Evolutionary conservation across 1,284 basidiomycete genomes (phyloP).

Genomic region (Moesziomyces sp.): DNA sequence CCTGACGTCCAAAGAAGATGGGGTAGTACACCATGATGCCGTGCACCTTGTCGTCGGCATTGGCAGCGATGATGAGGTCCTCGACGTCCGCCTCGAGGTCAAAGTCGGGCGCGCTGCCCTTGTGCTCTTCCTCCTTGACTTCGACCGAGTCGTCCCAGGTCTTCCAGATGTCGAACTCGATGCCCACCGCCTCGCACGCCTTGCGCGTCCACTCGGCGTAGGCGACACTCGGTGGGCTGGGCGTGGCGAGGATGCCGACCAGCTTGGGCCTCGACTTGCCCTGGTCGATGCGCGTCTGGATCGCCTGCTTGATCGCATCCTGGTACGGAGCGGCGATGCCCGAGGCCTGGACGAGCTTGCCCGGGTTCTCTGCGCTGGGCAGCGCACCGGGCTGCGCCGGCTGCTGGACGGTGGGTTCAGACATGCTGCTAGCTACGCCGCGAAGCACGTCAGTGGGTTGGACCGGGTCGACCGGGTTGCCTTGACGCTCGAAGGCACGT

Average conservation of each 20-base stretch:
- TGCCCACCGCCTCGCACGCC: constrained; percentile 87
- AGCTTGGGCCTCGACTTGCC: constrained; percentile 75
- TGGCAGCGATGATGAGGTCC: constrained; percentile 71
- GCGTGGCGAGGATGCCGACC: constrained; percentile 90
- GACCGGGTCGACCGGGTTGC: constrained; percentile 18
- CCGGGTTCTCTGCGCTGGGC: constrained; percentile 57
- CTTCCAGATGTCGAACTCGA: constrained; percentile 77
- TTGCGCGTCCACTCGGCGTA: constrained; percentile 95
- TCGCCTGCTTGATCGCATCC: constrained; percentile 53
- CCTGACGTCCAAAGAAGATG: constrained; percentile 73
- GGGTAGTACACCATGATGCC: constrained; percentile 87
- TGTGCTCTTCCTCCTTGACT: constrained; percentile 73
- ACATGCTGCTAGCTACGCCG: constrained; percentile 53
- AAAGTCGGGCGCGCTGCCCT: constrained; percentile 74
- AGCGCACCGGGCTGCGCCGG: constrained; percentile 22
- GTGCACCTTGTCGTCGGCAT: constrained; percentile 84
- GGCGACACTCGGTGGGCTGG: constrained; percentile 83
- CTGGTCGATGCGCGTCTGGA: constrained; percentile 39
- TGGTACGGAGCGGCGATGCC: constrained; percentile 64
- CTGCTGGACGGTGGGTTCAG: constrained; percentile 41
- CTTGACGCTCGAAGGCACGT: constrained; percentile 35
- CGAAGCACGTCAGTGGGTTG: constrained; percentile 51
- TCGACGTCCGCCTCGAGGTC: constrained; percentile 77
- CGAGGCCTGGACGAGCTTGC: constrained; percentile 61
- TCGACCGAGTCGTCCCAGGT: constrained; percentile 64